Evolutionary conservation across 1,284 basidiomycete species (phyloP).

Genomic region (Malassezia nana): DNA sequence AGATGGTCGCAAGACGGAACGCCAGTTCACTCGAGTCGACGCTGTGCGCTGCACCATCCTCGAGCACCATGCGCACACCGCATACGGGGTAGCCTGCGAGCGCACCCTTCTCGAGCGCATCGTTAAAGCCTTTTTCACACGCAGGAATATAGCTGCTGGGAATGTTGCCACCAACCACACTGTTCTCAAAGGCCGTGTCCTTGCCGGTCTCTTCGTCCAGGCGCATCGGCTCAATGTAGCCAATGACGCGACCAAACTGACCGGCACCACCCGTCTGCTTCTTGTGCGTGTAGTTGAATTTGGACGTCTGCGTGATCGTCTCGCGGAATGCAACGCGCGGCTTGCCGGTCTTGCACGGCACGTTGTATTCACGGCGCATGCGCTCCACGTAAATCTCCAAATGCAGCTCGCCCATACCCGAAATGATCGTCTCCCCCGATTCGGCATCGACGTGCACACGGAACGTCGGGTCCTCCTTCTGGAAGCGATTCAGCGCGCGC

Average conservation of each 20-base stretch:
- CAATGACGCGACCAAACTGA: slow-evolving; percentile 87
- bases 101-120: slow-evolving; percentile 82
- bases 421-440: slow-evolving; percentile 99
- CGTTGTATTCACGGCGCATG: slow-evolving; percentile 95
- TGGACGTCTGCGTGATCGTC: slow-evolving; percentile 69
- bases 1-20: slow-evolving; percentile 78
- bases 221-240: slow-evolving; percentile 80
- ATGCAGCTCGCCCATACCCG: slow-evolving; percentile 98
- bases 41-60: slow-evolving; percentile 85
- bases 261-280: slow-evolving; percentile 97
- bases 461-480: slow-evolving; percentile 99
- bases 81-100: slow-evolving; percentile 81
- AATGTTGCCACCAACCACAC: slow-evolving; percentile 84
- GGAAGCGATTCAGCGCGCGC: slow-evolving; percentile 90
- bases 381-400: slow-evolving; percentile 98
- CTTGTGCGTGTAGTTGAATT: slow-evolving; percentile 91
- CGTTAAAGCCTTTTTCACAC: slow-evolving; percentile 91
- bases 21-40: slow-evolving; percentile 96
- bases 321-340: slow-evolving; percentile 95
- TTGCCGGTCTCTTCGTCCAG: slow-evolving; percentile 67
- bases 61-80: slow-evolving; percentile 75
- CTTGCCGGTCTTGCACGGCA: slow-evolving; percentile 85
- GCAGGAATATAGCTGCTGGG: slow-evolving; percentile 87
- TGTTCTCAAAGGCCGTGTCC: slow-evolving; percentile 77
- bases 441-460: slow-evolving; percentile 88